Percentiles rank a stretch among this genome's conserved stretches.
These are phyloP conservation scores for Magnaporthales sp. DNA, from an alignment of 2,329 filamentous ascomycete species.

Conservation along the genomic window DNA sequence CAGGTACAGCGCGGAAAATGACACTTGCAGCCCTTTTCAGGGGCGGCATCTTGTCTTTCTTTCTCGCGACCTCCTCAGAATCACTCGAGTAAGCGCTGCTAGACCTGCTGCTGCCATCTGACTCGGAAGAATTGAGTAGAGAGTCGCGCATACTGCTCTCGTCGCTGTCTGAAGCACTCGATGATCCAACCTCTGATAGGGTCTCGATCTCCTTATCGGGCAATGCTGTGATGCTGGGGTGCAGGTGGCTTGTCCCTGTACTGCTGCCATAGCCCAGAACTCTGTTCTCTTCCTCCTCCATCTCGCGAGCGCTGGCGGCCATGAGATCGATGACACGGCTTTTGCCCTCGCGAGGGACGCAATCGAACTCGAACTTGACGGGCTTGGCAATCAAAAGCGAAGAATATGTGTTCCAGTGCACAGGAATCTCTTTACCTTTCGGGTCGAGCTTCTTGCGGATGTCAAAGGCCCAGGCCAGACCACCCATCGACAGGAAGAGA, in stretches of 20 bases:
- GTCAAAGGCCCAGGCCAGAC: slow-evolving; percentile 43
- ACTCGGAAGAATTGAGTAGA: background rate
- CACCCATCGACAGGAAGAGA: slow-evolving; percentile 29
- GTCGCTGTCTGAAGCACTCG: slow-evolving; percentile 4
- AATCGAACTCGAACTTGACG: slow-evolving; percentile 27
- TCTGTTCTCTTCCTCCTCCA: slow-evolving; percentile 4
- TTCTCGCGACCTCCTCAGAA: background rate
- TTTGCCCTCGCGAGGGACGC: slow-evolving; percentile 16
- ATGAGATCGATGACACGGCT: slow-evolving; percentile 2
- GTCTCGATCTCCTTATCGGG: background rate
- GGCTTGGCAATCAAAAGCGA: slow-evolving; percentile 36
- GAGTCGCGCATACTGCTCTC: slow-evolving; percentile 2
- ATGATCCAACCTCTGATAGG: slow-evolving; percentile 1
- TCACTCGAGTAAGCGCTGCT: slow-evolving; percentile 5
- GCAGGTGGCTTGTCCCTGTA: background rate
- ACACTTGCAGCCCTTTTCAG: background rate
- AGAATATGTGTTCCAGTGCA: slow-evolving; percentile 35
- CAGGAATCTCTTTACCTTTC: slow-evolving; percentile 30
- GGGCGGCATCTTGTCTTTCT: background rate
- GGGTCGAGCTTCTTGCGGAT: slow-evolving; percentile 30
- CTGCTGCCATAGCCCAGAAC: background rate
- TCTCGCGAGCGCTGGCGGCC: slow-evolving; percentile 3
- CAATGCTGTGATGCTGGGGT: background rate
- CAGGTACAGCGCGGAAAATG: background rate
- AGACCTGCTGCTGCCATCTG: background rate